Evolutionary conservation across 345 rosid genomes (phyloP), one percentile per base, ranked within the genome.

Genomic region (Isatis tinctoria): DNA sequence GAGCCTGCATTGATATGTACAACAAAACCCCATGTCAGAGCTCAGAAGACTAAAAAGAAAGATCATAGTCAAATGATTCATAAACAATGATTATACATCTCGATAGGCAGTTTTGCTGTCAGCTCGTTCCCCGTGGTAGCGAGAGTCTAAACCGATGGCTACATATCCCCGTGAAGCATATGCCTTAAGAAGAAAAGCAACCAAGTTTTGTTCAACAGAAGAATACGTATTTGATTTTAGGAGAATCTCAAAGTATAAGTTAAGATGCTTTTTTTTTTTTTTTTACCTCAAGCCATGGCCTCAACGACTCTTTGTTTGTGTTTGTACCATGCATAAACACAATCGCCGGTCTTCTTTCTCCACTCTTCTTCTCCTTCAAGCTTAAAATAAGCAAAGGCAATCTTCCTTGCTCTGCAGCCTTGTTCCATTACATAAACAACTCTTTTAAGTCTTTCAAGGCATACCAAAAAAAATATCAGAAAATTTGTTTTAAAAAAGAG

Each of bases 91-190:
- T 72, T 4, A 37, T 51, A 93, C 98, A 80, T 88, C 93, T 51
- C 69, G 37, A 72, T 94, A 91, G 1, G 96, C 82, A 30, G 97
- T 87, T 70, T 79, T 81, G 79, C 44, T 61, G 10, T 17, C 36
- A 40, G 98, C 93, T 2, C 95, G 95, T 74, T 91, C 97, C 10
- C 97, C 98, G 47, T 91, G 98, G 78, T 88, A 91, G 9, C 97
- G 91, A 79, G 98, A 91, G 84, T 94, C 98, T 4, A 91, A 35
- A 22, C 84, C 93, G 16, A 91, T 82, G 4, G 98, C 86, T 59
- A 94, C 79, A 72, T 94, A 94, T 41, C 90, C 97, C 26, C 96
- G 79, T 0, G 97, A 91, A 81, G 97, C 97, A 86, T 87, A 94
- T 32, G 93, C 92, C 97, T 91, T 47, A 51, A 56, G 17, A 16